Evolutionary conservation across 257 asterid genomes (phyloP), one percentile per base, ranked within the genome.

Genomic region (Rhazya stricta): DNA sequence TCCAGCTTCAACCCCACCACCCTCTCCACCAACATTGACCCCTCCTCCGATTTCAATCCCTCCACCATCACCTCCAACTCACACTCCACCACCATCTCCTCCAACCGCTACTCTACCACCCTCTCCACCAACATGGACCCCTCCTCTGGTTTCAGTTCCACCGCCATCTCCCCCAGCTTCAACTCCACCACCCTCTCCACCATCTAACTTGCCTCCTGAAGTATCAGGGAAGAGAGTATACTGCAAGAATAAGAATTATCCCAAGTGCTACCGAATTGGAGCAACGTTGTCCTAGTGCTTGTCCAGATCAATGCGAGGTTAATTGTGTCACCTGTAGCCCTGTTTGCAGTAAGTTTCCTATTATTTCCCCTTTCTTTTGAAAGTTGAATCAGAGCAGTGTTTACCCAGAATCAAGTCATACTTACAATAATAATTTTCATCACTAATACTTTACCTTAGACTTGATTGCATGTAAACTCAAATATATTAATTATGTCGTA

Each of bases 281-380:
- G 46, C 74, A 69, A 30, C 67, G 74, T 3, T 83, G 86, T 43
- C 84, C 86, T 46, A 36, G 56, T 34, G 46, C 42, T 54, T 83
- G 84, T 1, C 80, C 80, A 2, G 69, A 76, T 41, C 39, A 66
- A 45, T 83, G 86, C 71, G 73, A 63, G 56, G 84, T 76, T 10
- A 74, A 83, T 11, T 80, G 86, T 57, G 86, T 71, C 27, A 77
- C 82, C 39, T 83, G 86, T 46, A 80, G 81, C 61, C 84, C 84
- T 29, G 50, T 80, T 48, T 93, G 97, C 78, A 11, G 97, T 92
- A 86, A 77, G 90, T 79, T 73, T 71, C 69, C 60, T 37, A 5
- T 56, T 67, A 9, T 32, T 8, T 43, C 61, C 43, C 2, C 5
- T 65, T 36, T 42, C 15, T 9, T 34, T 18, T 12, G 0, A 9